Evolutionary conservation across 2,329 filamentous ascomycete species (phyloP).

Genomic region (Davidsoniella neocaledoniae): DNA sequence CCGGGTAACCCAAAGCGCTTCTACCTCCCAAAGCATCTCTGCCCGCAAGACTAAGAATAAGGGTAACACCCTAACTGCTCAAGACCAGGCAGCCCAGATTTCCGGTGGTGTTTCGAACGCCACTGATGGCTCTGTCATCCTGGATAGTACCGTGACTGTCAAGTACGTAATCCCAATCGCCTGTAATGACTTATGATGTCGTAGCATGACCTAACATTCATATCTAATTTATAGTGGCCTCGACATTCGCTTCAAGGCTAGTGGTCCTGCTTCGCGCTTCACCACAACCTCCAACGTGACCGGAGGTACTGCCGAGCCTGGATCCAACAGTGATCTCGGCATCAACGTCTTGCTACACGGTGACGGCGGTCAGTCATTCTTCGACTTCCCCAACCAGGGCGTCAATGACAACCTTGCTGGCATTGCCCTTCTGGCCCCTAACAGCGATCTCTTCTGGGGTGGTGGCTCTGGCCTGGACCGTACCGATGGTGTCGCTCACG

Average conservation of each 20-base stretch:
- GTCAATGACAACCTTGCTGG: slow-evolving; percentile 34
- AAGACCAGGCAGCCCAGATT: slow-evolving; percentile 8
- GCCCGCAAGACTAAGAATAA: slow-evolving; percentile 3
- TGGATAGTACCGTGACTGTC: slow-evolving; percentile 36
- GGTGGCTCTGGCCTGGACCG: slow-evolving; percentile 33
- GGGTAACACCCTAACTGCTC: slow-evolving; percentile 2
- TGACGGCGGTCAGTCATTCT: slow-evolving; percentile 42
- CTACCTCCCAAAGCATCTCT: neutral
- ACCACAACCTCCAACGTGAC: slow-evolving; percentile 30
- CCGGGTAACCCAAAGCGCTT: neutral
- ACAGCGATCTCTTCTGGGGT: slow-evolving; percentile 41
- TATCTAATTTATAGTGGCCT: slow-evolving; percentile 24
- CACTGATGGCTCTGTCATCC: slow-evolving; percentile 36
- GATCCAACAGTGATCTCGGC: slow-evolving; percentile 24
- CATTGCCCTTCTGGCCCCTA: slow-evolving; percentile 35
- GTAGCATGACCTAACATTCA: slow-evolving; percentile 12
- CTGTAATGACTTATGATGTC: neutral
- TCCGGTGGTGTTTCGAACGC: slow-evolving; percentile 24
- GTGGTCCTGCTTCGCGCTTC: slow-evolving; percentile 36
- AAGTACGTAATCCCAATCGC: slow-evolving; percentile 24
- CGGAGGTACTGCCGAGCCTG: slow-evolving; percentile 23
- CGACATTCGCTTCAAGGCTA: slow-evolving; percentile 37
- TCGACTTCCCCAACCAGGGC: slow-evolving; percentile 39
- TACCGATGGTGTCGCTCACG: slow-evolving; percentile 37
- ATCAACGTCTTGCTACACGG: slow-evolving; percentile 43